Evolutionary conservation across 352 stramenopile species (phyloP), one percentile per base, ranked within the genome.

Genomic region (Globisporangium mamillatum): DNA sequence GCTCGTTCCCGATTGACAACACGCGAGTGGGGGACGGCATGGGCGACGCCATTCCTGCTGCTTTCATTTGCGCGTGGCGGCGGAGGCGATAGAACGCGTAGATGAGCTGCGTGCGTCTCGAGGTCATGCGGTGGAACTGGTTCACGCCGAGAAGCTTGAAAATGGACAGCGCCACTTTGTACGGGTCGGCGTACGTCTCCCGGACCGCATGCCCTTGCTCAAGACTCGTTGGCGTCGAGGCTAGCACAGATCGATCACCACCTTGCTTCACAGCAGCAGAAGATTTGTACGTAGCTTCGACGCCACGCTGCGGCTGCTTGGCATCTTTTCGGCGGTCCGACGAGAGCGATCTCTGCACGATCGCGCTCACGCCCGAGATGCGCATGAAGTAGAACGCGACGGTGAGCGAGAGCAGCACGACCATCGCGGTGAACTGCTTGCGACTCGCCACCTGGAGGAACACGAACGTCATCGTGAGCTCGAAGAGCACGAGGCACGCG

Each of bases 401-500:
- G 1, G 84, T 91, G 59, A 72, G 54, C 41, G 41, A 74, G 4
- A 91, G 72, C 38, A 92, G 69, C 9, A 88, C 75, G 52, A 88
- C 46, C 75, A 91, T 88, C 5, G 82, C 84, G 12, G 76, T 73
- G 53, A 90, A 89, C 52, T 90, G 82, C 14, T 68, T 71, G 10
- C 71, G 72, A 6, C 74, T 75, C 4, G 82, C 84, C 56, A 92
- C 80, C 58, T 91, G 79, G 24, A 92, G 70, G 53, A 92, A 80
- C 27, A 91, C 84, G 62, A 92, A 91, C n/a, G 79, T 68, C 78
- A 92, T 86, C 24, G 80, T 80, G 22, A 92, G 67, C 63, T 94
- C 83, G 63, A 93, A 91, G 29, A 92, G 56, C 29, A 94, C 64
- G 44, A 94, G 71, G 34, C 83, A 87, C 24, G 77, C 79, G 53